Percentiles rank a stretch among this genome's conserved stretches.
Evolutionary conservation across 495 filamentous ascomycete genomes (phyloP).

Genomic region (Tuber aestivum): DNA sequence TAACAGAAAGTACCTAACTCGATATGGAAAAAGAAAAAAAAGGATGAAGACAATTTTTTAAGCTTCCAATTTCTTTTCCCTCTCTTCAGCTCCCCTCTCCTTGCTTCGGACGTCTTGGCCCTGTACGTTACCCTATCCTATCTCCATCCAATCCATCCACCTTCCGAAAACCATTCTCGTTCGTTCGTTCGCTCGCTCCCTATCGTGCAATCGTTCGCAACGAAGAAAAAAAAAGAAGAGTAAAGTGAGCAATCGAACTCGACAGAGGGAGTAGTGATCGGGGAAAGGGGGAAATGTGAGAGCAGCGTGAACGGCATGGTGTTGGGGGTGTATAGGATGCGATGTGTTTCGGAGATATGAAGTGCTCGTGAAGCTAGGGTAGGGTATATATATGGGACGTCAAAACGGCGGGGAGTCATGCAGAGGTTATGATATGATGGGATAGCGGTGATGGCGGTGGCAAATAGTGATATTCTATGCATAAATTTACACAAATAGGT

Average conservation of each 20-base stretch:
- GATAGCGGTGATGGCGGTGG: neutral
- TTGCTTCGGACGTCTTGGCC: neutral
- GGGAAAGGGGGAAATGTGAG: neutral
- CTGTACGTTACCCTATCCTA: neutral
- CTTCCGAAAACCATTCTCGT: neutral
- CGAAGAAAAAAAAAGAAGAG: neutral
- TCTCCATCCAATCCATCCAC: neutral
- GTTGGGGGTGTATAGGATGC: neutral
- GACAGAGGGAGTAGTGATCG: neutral
- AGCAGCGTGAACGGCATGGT: neutral
- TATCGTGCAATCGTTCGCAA: conserved; percentile 2
- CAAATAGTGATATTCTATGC: conserved; percentile 3
- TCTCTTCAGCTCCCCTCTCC: neutral
- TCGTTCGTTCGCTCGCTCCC: neutral
- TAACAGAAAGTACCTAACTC: neutral
- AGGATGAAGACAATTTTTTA: neutral
- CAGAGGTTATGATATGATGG: neutral
- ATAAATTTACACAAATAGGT: neutral
- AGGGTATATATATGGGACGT: neutral
- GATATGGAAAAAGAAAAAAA: neutral
- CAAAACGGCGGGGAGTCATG: neutral
- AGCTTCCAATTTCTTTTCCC: neutral
- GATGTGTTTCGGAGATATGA: neutral
- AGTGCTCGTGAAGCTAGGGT: neutral
- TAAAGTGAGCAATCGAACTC: neutral